Evolutionary conservation across 805 yeast species (phyloP).

Genomic region (Yamadazyma phyllophila): DNA sequence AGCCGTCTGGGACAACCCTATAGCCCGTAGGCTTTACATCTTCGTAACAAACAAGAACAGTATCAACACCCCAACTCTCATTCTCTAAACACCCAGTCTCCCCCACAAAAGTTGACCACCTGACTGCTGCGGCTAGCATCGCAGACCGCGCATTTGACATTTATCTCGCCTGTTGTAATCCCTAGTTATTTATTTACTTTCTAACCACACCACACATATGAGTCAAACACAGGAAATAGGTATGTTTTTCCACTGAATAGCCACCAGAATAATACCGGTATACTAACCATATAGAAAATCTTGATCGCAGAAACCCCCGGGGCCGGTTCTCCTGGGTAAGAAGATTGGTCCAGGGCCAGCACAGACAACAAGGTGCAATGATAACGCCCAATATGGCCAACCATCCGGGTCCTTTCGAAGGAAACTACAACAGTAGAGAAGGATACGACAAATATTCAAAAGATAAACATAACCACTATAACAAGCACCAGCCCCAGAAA

Average conservation of each 20-base stretch:
- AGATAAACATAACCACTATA: not conserved
- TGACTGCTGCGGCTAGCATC: not conserved
- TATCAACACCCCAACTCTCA: too few species aligned
- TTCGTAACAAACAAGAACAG: too few species aligned
- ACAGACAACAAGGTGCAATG: constrained; percentile 4
- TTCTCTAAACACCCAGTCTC: too few species aligned
- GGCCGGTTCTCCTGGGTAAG: constrained; percentile 17
- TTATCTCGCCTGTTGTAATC: not conserved
- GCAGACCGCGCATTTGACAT: not conserved
- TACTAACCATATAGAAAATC: constrained; percentile 7
- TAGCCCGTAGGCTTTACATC: too few species aligned
- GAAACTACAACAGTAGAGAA: not conserved
- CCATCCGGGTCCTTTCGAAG: not conserved
- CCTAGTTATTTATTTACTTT: not conserved
- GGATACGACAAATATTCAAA: not conserved
- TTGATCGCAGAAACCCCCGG: constrained; percentile 12
- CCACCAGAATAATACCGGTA: not conserved
- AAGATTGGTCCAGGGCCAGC: constrained; percentile 16
- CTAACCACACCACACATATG: not conserved
- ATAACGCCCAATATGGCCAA: not conserved
- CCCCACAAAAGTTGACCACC: too few species aligned
- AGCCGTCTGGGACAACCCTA: too few species aligned
- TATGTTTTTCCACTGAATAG: not conserved
- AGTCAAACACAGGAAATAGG: constrained; percentile 6
- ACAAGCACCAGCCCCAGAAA: not conserved